Percentiles rank a stretch among this genome's conserved stretches.
phyloP scores from a whole-genome alignment of 1,284 basidiomycete species.

The Sporisorium reilianum region DNA sequence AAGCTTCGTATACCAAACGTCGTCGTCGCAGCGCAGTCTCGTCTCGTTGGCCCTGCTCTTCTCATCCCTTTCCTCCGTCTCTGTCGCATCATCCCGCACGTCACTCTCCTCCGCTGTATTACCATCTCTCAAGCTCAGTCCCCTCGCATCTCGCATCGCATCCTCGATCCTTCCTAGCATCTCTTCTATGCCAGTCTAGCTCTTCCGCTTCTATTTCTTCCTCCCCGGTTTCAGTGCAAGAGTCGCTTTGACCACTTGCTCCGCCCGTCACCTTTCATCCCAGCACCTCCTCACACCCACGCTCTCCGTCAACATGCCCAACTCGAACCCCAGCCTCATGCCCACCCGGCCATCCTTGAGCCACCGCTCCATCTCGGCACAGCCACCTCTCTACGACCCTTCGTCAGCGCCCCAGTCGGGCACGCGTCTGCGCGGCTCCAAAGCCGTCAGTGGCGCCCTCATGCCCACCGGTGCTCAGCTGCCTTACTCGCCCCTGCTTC shows the following conservation, averaged over 20 bases:
- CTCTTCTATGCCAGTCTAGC: constrained; percentile 2
- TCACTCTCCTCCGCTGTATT: neutral
- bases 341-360: constrained; percentile 35
- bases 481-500: constrained; percentile 44
- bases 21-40: constrained; percentile 4
- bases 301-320: constrained; percentile 15
- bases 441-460: constrained; percentile 32
- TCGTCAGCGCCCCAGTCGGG: constrained; percentile 22
- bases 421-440: constrained; percentile 30
- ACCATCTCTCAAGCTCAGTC: neutral
- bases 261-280: neutral
- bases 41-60: constrained; percentile 1
- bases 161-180: constrained; percentile 3
- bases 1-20: neutral
- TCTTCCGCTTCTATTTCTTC: too few species aligned
- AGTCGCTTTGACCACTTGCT: neutral
- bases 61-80: neutral
- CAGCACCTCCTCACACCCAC: neutral
- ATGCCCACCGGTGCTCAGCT: constrained; percentile 24
- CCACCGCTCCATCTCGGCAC: constrained; percentile 49
- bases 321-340: constrained; percentile 14
- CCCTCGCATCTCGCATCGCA: constrained; percentile 24
- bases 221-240: neutral
- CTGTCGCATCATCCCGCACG: constrained; percentile 10
- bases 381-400: constrained; percentile 37